Evolutionary conservation across 2,329 filamentous ascomycete genomes (phyloP).

Genomic region (Aspergillus chevalieri): DNA sequence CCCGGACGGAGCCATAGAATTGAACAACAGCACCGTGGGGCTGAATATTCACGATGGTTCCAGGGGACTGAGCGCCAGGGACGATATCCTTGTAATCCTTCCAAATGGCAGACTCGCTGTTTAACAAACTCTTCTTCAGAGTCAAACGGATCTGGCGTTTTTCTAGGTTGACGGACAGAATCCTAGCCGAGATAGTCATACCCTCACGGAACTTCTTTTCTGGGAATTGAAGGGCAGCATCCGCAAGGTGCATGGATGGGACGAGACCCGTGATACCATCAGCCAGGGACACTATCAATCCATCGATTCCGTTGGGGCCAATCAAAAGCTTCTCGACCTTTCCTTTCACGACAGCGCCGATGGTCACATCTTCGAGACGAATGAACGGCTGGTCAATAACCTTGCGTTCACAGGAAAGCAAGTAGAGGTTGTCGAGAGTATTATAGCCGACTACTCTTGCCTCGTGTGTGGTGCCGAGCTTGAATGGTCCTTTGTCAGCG

Average conservation of each 20-base stretch:
- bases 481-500: constrained; percentile 69
- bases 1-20: constrained; percentile 78
- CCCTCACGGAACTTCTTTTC: constrained; percentile 95
- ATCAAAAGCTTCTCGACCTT: constrained; percentile 80
- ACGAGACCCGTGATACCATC: constrained; percentile 88
- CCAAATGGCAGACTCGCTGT: constrained; percentile 77
- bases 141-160: constrained; percentile 80
- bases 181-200: constrained; percentile 73
- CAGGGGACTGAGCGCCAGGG: constrained; percentile 71
- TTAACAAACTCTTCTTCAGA: constrained; percentile 88
- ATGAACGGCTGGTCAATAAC: constrained; percentile 84
- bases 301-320: constrained; percentile 69
- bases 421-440: constrained; percentile 74
- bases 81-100: constrained; percentile 68
- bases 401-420: constrained; percentile 75
- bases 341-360: constrained; percentile 75
- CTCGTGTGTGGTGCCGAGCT: constrained; percentile 69
- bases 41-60: constrained; percentile 78
- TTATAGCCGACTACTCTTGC: constrained; percentile 84
- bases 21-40: constrained; percentile 78
- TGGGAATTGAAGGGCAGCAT: constrained; percentile 79
- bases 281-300: constrained; percentile 74
- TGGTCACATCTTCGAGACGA: constrained; percentile 78
- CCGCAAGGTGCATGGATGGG: constrained; percentile 79
- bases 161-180: constrained; percentile 69